Evolutionary conservation across 352 stramenopile species (phyloP), one percentile per base, ranked within the genome.

Genomic region (Pythium oligandrum): DNA sequence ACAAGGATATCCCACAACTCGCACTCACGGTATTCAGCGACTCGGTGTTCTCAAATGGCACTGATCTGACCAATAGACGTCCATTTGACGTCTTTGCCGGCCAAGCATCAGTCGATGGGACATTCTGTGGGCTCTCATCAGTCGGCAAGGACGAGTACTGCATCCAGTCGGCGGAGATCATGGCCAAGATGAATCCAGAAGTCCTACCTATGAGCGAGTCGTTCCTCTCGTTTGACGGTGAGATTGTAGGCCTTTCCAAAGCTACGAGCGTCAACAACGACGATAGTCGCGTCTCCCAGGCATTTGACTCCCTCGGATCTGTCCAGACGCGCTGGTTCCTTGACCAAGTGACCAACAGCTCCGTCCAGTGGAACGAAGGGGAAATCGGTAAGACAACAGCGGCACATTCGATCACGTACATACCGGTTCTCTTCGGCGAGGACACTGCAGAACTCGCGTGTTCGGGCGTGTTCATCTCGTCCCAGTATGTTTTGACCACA

Each of bases 231-330:
- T 4, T 66, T 10, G 44, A 60, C 48, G 36, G 48, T 34, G 45
- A 52, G 6, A 45, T 66, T 8, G n/a, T 66, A 26, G 59, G 47
- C 7, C 38, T 66, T 7, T 49, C 48, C 1, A 31, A 30, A n/a
- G 44, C 44, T 7, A 12, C n/a, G 1, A 66, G 52, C 31, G 30
- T 30, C 30, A 57, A 26, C 1, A 40, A 31, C 30, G 26, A 7
- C 12, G 48, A 52, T 8, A 31, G 10, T 10, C 52, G 50, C 4
- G 37, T 61, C 42, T 45, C 59, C 11, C 59, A 66, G 33, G 39
- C 34, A 35, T 66, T 40, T 31, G 34, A 66, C 17, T 51, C 59
- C n/a, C 59, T 66, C 1, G 59, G 59, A 6, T 54, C 47, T 10
- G 32, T 26, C 40, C 47, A n/a, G 1, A 42, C 36, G 44, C 46